A percentile compares a stretch with the other conserved stretches of the same genome.
These are phyloP conservation scores for Flaveria brownii DNA, from an alignment of 129 eudicot species.

Conservation along the genomic window DNA sequence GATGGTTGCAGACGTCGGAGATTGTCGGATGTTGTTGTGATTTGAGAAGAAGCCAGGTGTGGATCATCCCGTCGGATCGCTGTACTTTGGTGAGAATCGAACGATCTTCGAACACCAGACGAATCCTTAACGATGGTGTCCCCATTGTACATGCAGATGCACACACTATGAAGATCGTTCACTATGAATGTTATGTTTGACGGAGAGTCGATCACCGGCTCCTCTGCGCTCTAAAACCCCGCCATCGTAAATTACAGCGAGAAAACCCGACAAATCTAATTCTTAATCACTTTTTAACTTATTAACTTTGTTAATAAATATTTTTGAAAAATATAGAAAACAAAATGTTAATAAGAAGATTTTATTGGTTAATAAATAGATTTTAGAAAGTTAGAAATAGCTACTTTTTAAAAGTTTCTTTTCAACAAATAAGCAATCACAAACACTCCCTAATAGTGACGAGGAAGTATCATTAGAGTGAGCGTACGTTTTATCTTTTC, in stretches of 20 bases:
- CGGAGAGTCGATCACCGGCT: conserved; percentile 20
- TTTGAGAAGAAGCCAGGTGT: conserved; percentile 70
- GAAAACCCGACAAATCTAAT: too few relatives aligned
- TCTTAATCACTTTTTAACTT: too few relatives aligned
- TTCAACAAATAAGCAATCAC: too few relatives aligned
- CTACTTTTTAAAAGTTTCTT: too few relatives aligned
- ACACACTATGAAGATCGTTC: background rate
- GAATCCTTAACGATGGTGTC: conserved; percentile 40
- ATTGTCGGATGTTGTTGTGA: conserved; percentile 55
- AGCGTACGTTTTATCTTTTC: too few relatives aligned
- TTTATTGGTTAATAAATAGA: too few relatives aligned
- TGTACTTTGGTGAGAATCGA: conserved; percentile 58
- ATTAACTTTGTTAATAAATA: too few relatives aligned
- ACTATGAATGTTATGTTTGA: background rate
- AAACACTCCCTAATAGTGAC: too few relatives aligned
- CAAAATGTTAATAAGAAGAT: too few relatives aligned
- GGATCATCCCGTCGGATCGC: conserved; percentile 59
- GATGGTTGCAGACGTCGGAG: conserved; percentile 54
- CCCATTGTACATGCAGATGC: conserved; percentile 40
- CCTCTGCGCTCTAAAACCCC: conserved; percentile 32
- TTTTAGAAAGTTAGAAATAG: too few relatives aligned
- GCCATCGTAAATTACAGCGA: conserved; percentile 11
- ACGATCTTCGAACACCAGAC: conserved; percentile 63
- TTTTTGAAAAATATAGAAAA: too few relatives aligned
- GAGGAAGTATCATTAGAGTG: too few relatives aligned